Base-by-base conservation (phyloP, 1,284 basidiomycete species). In the Tilletia walkeri region DNA sequence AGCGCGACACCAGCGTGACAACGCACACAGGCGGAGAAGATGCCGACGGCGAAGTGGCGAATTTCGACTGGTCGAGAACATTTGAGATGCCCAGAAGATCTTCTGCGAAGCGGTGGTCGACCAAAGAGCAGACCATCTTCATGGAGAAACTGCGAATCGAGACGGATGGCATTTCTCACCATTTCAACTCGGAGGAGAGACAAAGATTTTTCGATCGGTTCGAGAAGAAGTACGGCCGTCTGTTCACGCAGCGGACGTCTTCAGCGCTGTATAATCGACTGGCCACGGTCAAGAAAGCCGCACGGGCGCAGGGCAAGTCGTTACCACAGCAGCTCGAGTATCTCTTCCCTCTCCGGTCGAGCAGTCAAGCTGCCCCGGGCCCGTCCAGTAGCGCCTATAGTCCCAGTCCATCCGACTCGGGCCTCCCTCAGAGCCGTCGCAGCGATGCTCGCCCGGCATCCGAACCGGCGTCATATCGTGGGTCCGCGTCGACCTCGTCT, bases 111-210 rank as follows among this genome's bases (percentile, higher is more conserved):
- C 20, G 34, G 12, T 56, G 54, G 54, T 4, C 24, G 4, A 7
- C n/a, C 54, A 56, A 56, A 34, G 54, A 56, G 20, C 54, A 56
- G n/a, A 14, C 54, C 20, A 12, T 56, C 5, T 56, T 30, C 54
- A 34, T 56, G n/a, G 34, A 34, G 2, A 56, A 56, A 24, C 54
- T 56, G 10, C 54, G 34, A 2, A 6, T 12, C 10, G 54, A 56
- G 54, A 56, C 54, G 1, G 54, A 20, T 2, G 14, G 34, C 3
- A 4, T 56, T 5, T 14, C 16, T 30, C 54, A 34, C 5, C 54
- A 34, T 34, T 24, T 56, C 6, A 30, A n/a, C 54, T 4, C 12
- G 12, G 54, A n/a, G 24, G 54, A 56, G 34, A 20, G 54, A 10
- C 10, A 20, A 2, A 34, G 4, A 24, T 56, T 56, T 34, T 56